Conservation (phyloP, 805 yeast genomes). For the Ogataea naganishii region DNA sequence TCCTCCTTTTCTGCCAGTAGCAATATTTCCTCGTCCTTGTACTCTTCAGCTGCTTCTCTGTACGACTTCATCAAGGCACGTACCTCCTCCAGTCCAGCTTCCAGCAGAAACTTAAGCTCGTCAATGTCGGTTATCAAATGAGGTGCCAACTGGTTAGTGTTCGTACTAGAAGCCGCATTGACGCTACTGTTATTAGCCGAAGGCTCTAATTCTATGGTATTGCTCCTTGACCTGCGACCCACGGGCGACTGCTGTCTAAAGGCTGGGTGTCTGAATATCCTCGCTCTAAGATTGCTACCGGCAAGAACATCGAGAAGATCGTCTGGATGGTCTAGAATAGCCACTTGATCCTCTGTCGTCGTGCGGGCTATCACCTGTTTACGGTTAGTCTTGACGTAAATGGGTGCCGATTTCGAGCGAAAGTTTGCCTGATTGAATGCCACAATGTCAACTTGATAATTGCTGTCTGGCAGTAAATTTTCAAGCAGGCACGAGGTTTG, state of each 20-base stretch:
- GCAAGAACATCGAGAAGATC: slow-evolving; percentile 25
- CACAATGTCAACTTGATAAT: slow-evolving; percentile 35
- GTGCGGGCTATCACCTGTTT: slow-evolving; percentile 6
- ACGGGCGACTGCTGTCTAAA: slow-evolving; percentile 18
- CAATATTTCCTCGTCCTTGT: slow-evolving; percentile 27
- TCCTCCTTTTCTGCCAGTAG: slow-evolving; percentile 26
- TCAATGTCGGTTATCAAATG: slow-evolving; percentile 30
- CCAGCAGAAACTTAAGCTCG: slow-evolving; percentile 32
- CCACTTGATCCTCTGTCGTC: slow-evolving; percentile 11
- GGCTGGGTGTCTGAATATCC: slow-evolving; percentile 18
- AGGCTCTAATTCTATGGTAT: slow-evolving; percentile 20
- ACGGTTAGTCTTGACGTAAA: slow-evolving; percentile 32
- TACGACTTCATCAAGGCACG: slow-evolving; percentile 25
- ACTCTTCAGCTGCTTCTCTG: slow-evolving; percentile 24
- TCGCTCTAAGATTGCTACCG: slow-evolving; percentile 22
- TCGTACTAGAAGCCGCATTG: background rate
- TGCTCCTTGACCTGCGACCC: slow-evolving; percentile 25
- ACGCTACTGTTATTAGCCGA: background rate
- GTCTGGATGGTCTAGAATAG: slow-evolving; percentile 28
- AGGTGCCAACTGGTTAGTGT: slow-evolving; percentile 10
- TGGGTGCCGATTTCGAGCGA: slow-evolving; percentile 31
- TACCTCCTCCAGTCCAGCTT: slow-evolving; percentile 32
- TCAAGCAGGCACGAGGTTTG: slow-evolving; percentile 27
- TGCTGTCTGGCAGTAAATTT: slow-evolving; percentile 24
- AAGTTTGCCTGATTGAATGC: slow-evolving; percentile 30